These are phyloP conservation scores for Capsicum pubescens DNA, from an alignment of 257 asterid species.

Conservation along the genomic window DNA sequence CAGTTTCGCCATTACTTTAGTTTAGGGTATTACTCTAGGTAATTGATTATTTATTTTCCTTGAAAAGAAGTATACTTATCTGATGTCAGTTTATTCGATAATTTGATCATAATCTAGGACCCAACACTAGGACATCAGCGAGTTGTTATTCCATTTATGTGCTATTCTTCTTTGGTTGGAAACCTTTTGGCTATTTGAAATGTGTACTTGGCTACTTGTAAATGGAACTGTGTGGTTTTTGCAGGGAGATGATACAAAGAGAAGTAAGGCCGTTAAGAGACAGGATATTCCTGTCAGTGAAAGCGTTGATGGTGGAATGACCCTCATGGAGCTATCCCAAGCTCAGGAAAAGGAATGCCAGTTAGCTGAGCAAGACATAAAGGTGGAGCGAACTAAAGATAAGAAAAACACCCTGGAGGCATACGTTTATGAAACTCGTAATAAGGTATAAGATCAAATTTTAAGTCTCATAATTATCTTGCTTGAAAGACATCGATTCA, in stretches of 20 bases:
- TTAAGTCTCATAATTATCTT: neutral
- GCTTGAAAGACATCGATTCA: constrained; percentile 4
- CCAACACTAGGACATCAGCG: neutral
- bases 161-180: constrained; percentile 21
- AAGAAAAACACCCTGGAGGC: constrained; percentile 94
- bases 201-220: neutral
- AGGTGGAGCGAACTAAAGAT: constrained; percentile 95
- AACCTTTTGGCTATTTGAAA: constrained; percentile 14
- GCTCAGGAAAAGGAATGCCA: constrained; percentile 76
- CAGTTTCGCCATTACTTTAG: neutral
- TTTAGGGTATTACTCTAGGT: constrained; percentile 9
- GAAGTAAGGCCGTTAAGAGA: constrained; percentile 64
- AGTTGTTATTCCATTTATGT: neutral
- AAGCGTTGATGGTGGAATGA: constrained; percentile 67
- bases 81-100: neutral
- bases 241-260: constrained; percentile 73
- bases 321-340: constrained; percentile 56
- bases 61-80: constrained; percentile 5
- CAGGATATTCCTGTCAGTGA: constrained; percentile 69
- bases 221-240: constrained; percentile 14
- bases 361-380: constrained; percentile 75
- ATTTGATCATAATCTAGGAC: constrained; percentile 24
- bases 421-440: constrained; percentile 90
- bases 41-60: constrained; percentile 23
- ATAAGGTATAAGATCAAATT: constrained; percentile 59